A percentile compares a stretch with the other conserved stretches of the same genome.
Conservation (phyloP, 2,329 filamentous ascomycete species). For the Trichoderma oligosporum region DNA sequence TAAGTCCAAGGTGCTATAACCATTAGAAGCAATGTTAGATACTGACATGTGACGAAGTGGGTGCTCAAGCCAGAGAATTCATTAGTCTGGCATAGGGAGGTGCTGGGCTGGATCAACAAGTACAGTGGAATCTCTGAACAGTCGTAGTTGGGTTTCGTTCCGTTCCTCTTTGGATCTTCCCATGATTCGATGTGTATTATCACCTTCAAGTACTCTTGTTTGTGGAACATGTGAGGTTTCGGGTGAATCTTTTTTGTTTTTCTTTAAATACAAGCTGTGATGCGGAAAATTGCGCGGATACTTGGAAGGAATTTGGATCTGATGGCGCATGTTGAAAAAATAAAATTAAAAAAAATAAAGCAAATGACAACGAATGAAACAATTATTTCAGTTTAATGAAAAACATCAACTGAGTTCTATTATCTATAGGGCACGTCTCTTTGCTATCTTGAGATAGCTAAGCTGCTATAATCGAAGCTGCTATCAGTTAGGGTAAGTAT, state of each 20-base stretch:
- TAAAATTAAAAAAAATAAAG: background rate
- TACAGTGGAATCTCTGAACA: constrained; percentile 46
- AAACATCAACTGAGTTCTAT: too few species aligned
- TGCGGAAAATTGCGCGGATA: background rate
- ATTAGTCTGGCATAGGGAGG: constrained; percentile 82
- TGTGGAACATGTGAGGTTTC: background rate
- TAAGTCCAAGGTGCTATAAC: constrained; percentile 26
- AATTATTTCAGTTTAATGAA: too few species aligned
- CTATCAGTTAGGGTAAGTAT: too few species aligned
- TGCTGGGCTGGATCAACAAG: constrained; percentile 73
- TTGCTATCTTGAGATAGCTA: too few species aligned
- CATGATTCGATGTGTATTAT: background rate
- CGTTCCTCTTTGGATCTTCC: background rate
- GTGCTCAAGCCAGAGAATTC: constrained; percentile 90
- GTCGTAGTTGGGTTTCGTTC: background rate
- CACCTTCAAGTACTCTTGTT: background rate
- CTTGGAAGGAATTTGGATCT: background rate
- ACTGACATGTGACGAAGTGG: constrained; percentile 49
- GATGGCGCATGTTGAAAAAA: background rate
- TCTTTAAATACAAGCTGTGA: background rate
- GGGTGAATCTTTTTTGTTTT: background rate
- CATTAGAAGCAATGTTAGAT: background rate
- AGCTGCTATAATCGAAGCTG: too few species aligned
- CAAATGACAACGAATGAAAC: too few species aligned
- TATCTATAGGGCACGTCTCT: too few species aligned